Conservation (phyloP, 352 stramenopile genomes). For the Phytopythium vexans region DNA sequence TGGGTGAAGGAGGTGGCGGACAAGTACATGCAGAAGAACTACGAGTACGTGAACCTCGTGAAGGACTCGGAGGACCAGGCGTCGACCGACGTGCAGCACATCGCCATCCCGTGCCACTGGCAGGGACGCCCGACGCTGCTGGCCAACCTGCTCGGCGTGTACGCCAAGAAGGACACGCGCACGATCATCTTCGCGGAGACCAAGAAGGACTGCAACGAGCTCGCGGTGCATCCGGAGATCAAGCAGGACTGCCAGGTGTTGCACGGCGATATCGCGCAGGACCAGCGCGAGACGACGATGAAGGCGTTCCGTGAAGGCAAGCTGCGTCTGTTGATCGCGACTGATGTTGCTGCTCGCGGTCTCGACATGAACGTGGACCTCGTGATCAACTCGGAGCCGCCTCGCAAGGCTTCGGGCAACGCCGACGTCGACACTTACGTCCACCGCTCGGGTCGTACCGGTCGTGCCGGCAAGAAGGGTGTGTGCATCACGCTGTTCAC, state of each 20-base stretch:
- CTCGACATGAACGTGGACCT: constrained; percentile 98
- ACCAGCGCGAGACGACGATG: constrained; percentile 97
- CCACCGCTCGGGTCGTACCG: constrained; percentile 96
- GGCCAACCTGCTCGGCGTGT: constrained; percentile 75
- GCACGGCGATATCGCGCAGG: constrained; percentile 96
- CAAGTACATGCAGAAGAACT: constrained; percentile 89
- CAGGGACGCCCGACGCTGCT: constrained; percentile 76
- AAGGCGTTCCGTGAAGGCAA: constrained; percentile 95
- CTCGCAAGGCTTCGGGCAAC: constrained; percentile 71
- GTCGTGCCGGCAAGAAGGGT: constrained; percentile 94
- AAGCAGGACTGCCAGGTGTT: constrained; percentile 88
- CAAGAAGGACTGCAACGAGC: constrained; percentile 94
- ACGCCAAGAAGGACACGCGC: constrained; percentile 84
- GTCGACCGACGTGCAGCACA: constrained; percentile 90
- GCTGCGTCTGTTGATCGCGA: constrained; percentile 95
- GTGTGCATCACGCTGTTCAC: constrained; percentile 97
- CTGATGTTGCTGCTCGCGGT: constrained; percentile 95
- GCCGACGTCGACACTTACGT: constrained; percentile 98
- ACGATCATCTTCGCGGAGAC: constrained; percentile 95
- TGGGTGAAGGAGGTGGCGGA: constrained; percentile 91
- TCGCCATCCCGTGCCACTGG: constrained; percentile 92
- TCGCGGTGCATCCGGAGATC: constrained; percentile 87
- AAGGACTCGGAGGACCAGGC: constrained; percentile 88
- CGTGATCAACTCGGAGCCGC: constrained; percentile 95
- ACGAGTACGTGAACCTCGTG: constrained; percentile 91